These are phyloP conservation scores for Nitzschia putrida DNA, from an alignment of 108 stramenopile species.

Conservation along the genomic window DNA sequence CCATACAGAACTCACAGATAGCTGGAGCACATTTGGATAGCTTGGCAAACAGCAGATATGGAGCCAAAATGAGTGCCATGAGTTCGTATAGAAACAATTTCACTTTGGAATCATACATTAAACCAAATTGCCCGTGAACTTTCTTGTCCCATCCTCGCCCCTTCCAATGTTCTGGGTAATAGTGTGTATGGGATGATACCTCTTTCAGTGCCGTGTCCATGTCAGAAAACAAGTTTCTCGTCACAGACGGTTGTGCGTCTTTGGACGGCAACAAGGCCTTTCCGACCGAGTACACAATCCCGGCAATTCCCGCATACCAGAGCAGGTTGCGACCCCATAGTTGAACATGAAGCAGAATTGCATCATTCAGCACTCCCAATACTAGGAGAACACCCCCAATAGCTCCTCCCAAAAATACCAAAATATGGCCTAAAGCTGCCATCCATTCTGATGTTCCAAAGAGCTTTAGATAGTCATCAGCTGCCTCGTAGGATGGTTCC, in stretches of 20 bases:
- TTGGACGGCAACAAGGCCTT: slow-evolving; percentile 73
- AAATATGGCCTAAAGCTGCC: slow-evolving; percentile 69
- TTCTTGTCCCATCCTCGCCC: slow-evolving; percentile 65
- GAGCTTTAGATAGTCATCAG: slow-evolving; percentile 80
- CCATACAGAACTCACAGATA: slow-evolving; percentile 82
- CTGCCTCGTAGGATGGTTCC: slow-evolving; percentile 82
- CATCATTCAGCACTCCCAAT: slow-evolving; percentile 89
- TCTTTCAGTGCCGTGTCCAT: slow-evolving; percentile 67
- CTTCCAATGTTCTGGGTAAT: slow-evolving; percentile 88
- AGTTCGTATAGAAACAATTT: slow-evolving; percentile 77
- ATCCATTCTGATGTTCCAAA: slow-evolving; percentile 82
- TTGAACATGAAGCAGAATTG: slow-evolving; percentile 91
- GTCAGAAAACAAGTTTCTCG: slow-evolving; percentile 62
- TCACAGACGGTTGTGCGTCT: slow-evolving; percentile 46
- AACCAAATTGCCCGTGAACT: slow-evolving; percentile 60
- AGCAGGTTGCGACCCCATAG: slow-evolving; percentile 89
- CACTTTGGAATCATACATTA: slow-evolving; percentile 87
- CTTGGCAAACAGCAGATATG: slow-evolving; percentile 85
- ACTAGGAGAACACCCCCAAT: slow-evolving; percentile 88
- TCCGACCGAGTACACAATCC: slow-evolving; percentile 81
- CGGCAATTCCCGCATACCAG: slow-evolving; percentile 87
- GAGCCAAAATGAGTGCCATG: slow-evolving; percentile 81
- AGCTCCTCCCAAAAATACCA: slow-evolving; percentile 92
- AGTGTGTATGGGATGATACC: slow-evolving; percentile 86
- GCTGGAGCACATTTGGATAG: slow-evolving; percentile 80